Conservation (phyloP, 1,284 basidiomycete species). For the Inonotus obliquus region DNA sequence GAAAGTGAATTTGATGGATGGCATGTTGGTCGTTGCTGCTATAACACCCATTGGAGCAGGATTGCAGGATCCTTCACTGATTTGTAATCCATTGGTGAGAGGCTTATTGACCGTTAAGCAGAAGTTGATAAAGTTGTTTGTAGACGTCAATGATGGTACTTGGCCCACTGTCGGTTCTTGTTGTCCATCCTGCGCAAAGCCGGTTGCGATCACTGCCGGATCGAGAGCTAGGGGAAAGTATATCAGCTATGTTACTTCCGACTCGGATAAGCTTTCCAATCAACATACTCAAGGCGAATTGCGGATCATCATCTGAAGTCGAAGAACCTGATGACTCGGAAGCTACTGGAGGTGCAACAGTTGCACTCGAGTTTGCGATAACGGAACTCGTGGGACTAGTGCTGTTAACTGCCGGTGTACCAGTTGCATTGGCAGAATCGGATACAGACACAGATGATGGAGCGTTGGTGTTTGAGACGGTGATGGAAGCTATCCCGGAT, state of each 20-base stretch:
- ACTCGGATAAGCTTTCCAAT: neutral
- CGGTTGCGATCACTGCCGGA: conserved; percentile 35
- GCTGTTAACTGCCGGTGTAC: neutral
- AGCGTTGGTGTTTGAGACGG: neutral
- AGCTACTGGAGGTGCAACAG: neutral
- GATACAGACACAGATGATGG: neutral
- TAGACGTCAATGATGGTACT: conserved; percentile 43
- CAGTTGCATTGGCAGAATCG: neutral
- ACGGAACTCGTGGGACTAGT: no score
- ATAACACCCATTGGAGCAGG: conserved; percentile 40
- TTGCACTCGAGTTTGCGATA: no score
- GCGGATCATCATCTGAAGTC: neutral
- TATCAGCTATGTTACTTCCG: conserved; percentile 23
- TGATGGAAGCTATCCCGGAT: neutral
- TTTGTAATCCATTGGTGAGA: conserved; percentile 41
- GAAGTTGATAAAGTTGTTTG: conserved; percentile 57
- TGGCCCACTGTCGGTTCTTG: conserved; percentile 38
- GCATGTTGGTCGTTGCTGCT: conserved; percentile 41
- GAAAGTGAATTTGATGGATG: conserved; percentile 44
- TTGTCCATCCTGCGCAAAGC: conserved; percentile 43
- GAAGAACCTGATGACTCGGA: neutral
- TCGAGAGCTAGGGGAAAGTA: conserved; percentile 32
- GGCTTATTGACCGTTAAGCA: conserved; percentile 25
- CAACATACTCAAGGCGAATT: conserved; percentile 1
- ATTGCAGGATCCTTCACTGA: conserved; percentile 39